A percentile compares a stretch with the other conserved stretches of the same genome.
Evolutionary conservation across 2,329 filamentous ascomycete genomes (phyloP).

Genomic region (Diaporthe sp.): DNA sequence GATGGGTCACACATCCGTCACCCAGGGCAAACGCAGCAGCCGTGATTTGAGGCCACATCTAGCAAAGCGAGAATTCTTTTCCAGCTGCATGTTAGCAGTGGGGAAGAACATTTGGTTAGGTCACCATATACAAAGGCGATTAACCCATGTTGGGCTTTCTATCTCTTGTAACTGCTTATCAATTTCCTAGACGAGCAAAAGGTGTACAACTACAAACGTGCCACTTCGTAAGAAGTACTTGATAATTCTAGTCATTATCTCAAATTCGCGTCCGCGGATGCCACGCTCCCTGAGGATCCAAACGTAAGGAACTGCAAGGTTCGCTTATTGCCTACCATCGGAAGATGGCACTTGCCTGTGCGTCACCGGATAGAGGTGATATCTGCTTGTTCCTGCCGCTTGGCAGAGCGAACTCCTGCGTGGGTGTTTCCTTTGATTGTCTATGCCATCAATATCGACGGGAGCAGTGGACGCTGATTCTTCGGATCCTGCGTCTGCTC

Average conservation of each 20-base stretch:
- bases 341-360: neutral
- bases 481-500: neutral
- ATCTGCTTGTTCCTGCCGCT: neutral
- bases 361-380: neutral
- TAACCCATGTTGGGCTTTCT: neutral
- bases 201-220: no score
- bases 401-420: neutral
- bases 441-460: neutral
- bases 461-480: neutral
- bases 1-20: neutral
- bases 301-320: neutral
- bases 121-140: neutral
- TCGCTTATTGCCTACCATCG: neutral
- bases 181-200: no score
- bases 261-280: neutral
- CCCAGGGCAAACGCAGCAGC: neutral
- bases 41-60: neutral
- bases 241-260: neutral
- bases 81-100: neutral
- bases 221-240: accelerated
- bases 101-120: neutral
- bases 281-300: neutral
- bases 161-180: neutral
- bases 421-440: neutral
- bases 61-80: neutral